phyloP scores from a whole-genome alignment of 352 stramenopile species.

The Thalassiosira exigua region DNA sequence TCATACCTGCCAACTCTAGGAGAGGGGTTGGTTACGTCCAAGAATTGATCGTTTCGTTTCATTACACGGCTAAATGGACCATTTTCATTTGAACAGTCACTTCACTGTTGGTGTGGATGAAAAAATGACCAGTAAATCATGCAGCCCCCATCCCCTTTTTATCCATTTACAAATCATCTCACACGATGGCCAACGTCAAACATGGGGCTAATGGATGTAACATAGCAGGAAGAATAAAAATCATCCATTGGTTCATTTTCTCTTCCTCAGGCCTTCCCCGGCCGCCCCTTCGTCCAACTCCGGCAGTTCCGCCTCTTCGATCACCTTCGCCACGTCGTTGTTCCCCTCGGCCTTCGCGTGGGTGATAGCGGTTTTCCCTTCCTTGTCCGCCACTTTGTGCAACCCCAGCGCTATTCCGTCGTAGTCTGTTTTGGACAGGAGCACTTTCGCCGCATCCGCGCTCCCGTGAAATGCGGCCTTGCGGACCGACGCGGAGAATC shows the following conservation, averaged over 20 bases:
- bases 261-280: constrained; percentile 58
- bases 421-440: constrained; percentile 54
- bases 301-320: constrained; percentile 56
- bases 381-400: constrained; percentile 74
- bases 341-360: constrained; percentile 78
- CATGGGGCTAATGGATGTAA: too few relatives aligned
- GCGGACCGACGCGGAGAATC: too few relatives aligned
- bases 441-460: constrained; percentile 67
- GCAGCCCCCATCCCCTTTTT: too few relatives aligned
- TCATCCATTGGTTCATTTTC: constrained; percentile 42
- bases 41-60: too few relatives aligned
- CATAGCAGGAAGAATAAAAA: constrained; percentile 2
- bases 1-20: too few relatives aligned
- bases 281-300: constrained; percentile 9
- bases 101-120: too few relatives aligned
- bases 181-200: too few relatives aligned
- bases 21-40: too few relatives aligned
- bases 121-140: too few relatives aligned
- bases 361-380: constrained; percentile 77
- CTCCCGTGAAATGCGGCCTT: constrained; percentile 78
- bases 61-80: too few relatives aligned
- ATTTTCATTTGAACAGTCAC: too few relatives aligned
- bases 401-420: constrained; percentile 60
- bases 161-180: too few relatives aligned
- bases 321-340: constrained; percentile 72